Percentiles rank a stretch among this genome's conserved stretches.
phyloP scores from a whole-genome alignment of 805 yeast genomes.

The Lachancea lanzarotensis region DNA sequence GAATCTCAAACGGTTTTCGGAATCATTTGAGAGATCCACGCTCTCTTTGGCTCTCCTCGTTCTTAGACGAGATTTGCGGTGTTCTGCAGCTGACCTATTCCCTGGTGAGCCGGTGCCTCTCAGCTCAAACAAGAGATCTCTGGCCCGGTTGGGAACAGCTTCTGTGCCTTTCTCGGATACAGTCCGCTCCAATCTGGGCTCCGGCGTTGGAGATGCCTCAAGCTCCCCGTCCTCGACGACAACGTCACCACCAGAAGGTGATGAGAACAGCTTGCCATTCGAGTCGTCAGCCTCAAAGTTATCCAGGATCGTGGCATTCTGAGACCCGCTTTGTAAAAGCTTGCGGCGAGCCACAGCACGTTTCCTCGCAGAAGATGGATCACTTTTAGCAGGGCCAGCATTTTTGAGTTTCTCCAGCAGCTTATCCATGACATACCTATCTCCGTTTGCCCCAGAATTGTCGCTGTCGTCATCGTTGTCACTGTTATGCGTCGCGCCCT shows the following conservation, averaged over 20 bases:
- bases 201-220: conserved; percentile 23
- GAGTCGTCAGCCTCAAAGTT: conserved; percentile 5
- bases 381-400: conserved; percentile 72
- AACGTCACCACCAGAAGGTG: conserved; percentile 6
- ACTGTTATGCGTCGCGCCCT: conserved; percentile 6
- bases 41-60: conserved; percentile 2
- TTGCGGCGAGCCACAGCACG: conserved; percentile 70
- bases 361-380: conserved; percentile 72
- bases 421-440: conserved; percentile 67
- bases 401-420: conserved; percentile 80
- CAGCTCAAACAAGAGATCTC: conserved; percentile 54
- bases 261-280: conserved; percentile 1
- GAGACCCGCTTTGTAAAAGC: conserved; percentile 36
- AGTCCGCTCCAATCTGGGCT: conserved; percentile 4
- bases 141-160: conserved; percentile 35
- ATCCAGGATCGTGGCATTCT: conserved; percentile 8
- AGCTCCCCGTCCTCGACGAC: conserved; percentile 11
- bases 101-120: conserved; percentile 36
- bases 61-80: conserved; percentile 15
- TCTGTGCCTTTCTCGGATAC: neutral
- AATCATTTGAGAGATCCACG: neutral
- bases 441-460: conserved; percentile 13
- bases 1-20: conserved; percentile 6
- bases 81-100: conserved; percentile 21
- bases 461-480: conserved; percentile 12